A percentile compares a stretch with the other conserved stretches of the same genome.
phyloP scores from a whole-genome alignment of 73 alveolate species.

The Effrenium voratum region DNA sequence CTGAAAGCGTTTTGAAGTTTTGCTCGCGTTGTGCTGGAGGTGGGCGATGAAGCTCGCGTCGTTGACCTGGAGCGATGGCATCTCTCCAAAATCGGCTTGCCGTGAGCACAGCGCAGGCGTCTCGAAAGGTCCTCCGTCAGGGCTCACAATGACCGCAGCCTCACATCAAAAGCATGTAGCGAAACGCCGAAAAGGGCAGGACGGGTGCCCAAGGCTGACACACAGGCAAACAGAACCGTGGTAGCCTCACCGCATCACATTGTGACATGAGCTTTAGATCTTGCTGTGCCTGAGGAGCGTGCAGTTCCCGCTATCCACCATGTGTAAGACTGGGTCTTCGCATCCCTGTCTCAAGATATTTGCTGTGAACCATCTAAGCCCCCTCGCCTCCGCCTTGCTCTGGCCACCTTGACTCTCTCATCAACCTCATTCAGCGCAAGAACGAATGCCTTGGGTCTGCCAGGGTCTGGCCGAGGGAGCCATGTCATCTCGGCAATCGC shows the following conservation, averaged over 20 bases:
- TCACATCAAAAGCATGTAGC: neutral
- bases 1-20: neutral
- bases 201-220: neutral
- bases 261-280: neutral
- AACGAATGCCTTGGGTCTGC: no score
- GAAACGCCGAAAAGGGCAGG: neutral
- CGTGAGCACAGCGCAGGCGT: neutral
- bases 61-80: neutral
- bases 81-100: neutral
- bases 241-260: neutral
- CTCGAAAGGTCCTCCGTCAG: constrained; percentile 11
- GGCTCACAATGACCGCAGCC: constrained; percentile 3
- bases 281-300: neutral
- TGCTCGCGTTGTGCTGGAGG: neutral
- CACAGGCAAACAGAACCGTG: constrained; percentile 22
- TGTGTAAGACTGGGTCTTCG: neutral
- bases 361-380: neutral
- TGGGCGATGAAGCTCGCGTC: constrained; percentile 21
- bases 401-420: no score
- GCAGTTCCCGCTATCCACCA: constrained; percentile 30
- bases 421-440: no score
- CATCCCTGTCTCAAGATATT: constrained; percentile 13
- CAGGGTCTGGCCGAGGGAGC: no score
- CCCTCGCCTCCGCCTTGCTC: neutral
- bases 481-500: no score